These are phyloP conservation scores for Drechslerella coelobrocha DNA, from an alignment of 2,329 filamentous ascomycete species.

Conservation along the genomic window DNA sequence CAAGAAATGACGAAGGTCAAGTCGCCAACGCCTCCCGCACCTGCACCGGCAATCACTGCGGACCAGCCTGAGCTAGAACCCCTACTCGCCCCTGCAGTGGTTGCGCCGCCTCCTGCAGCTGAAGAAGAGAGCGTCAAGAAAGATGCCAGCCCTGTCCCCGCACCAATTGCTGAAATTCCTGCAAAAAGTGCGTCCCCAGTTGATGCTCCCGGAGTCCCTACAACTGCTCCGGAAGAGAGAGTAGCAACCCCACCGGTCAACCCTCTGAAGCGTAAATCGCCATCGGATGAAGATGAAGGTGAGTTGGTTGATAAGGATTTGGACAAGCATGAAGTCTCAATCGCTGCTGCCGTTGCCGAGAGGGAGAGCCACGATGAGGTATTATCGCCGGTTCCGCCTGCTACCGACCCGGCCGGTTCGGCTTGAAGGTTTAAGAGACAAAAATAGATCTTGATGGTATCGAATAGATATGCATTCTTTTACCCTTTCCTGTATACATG, in stretches of 20 bases:
- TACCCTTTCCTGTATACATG: too few relatives aligned
- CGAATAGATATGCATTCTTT: too few relatives aligned
- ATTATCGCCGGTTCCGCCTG: conserved; percentile 13
- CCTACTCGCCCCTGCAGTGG: not conserved
- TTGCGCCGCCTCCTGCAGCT: not conserved
- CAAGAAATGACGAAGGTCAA: not conserved
- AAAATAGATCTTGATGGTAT: not conserved
- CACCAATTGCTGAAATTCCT: not conserved
- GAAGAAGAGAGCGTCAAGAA: not conserved
- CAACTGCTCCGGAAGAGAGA: conserved; percentile 7
- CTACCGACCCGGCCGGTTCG: conserved; percentile 5
- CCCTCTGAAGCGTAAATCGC: conserved; percentile 46
- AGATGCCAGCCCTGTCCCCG: not conserved
- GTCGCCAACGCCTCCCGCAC: conserved; percentile 9
- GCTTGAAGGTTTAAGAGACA: not conserved
- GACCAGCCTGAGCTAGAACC: conserved; percentile 8
- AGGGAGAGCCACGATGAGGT: conserved; percentile 43
- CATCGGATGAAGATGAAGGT: conserved; percentile 31
- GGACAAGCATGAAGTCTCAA: conserved; percentile 41
- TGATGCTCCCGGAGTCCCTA: not conserved
- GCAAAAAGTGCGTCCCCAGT: not conserved
- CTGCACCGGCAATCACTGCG: not conserved
- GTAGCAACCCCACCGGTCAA: conserved; percentile 17
- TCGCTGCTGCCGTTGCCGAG: conserved; percentile 36
- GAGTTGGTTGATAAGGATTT: conserved; percentile 33